Evolutionary conservation across 306 rosid species (phyloP), one percentile per base, ranked within the genome.

Genomic region (Cyclanthera cordifolia): DNA sequence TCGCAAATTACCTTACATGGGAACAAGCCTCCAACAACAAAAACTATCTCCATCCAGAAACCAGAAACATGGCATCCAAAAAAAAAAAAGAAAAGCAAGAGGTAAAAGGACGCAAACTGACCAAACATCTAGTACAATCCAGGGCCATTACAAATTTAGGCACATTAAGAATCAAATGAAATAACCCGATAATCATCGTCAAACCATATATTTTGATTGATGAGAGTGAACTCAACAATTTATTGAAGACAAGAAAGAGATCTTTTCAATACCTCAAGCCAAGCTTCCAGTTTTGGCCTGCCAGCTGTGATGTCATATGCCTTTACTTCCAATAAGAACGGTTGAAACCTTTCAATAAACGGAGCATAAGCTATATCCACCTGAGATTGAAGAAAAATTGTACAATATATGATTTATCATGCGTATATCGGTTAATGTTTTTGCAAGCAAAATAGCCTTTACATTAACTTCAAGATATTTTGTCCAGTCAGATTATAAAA

Each of bases 311-410:
- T 82, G 83, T 88, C 88, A 46, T 84, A 85, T 53, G 77, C 77
- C 76, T 80, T 86, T 74, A 84, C 87, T 46, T 84, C 90, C 76
- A 70, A 50, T 32, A 85, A 67, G 80, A 83, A 77, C 34, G 79
- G 82, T 48, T 76, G 90, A 73, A 79, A 90, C 82, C 95, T 88
- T 77, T 86, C 97, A n/a, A 88, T 67, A 71, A 88, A 88, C 15
- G 97, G 94, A 53, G 83, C 88, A 72, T 90, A 88, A 60, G 95
- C 97, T 75, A 90, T 88, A 75, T 86, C 97, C 80, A 83, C 95
- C 97, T 86, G 80, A 81, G 80, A 11, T 70, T 53, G 43, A 53
- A 48, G 63, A 14, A 47, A 67, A 21, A 30, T 69, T 20, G 34
- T 43, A 21, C 48, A 2, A 37, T 37, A 60, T 20, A 20, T 56